Evolutionary conservation across 2,329 filamentous ascomycete genomes (phyloP), one percentile per base, ranked within the genome.

Genomic region (Diaporthe sp.): DNA sequence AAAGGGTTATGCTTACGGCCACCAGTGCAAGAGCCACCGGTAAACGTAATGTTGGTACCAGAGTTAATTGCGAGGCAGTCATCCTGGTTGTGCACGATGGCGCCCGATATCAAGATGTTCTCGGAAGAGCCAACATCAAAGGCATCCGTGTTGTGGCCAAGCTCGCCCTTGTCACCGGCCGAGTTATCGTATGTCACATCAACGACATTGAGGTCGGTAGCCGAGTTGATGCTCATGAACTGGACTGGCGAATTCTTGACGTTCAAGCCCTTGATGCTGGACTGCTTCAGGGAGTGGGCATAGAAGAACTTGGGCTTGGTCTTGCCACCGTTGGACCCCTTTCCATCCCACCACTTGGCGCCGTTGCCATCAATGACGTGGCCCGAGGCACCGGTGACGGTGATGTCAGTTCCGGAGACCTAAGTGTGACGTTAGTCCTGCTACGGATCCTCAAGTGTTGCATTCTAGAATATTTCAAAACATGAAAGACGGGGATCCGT

Each of bases 31-130:
- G 81, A 79, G 7, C 85, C 84, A 51, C 81, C 82, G n/a, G 80
- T 84, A 80, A 88, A 88, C 66, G 82, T 84, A 74, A 88, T 88
- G 78, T 87, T 82, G 30, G 81, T 84, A 8, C 86, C 87, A 2
- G 87, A 89, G 83, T 91, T 92, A 76, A 89, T 79, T 27, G 90
- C 89, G 10, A 92, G 83, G 76, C 90, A 92, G 77, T 92, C 90
- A 71, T 47, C 90, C 81, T 92, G 90, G 83, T 91, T 91, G 79
- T 89, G 85, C 73, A 92, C 84, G 27, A 83, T 85, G 35, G 88
- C 88, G 35, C 86, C 86, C 15, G 83, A 84, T 76, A 92, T 91
- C 73, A 82, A 84, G 30, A 91, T 83, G 42, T 84, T 84, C n/a
- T 79, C 83, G 42, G 85, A 89, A 50, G 80, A 83, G 59, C 88